Evolutionary conservation across 1,139 yeast species (phyloP), one percentile per base, ranked within the genome.

Genomic region (Suhomyces wounanorum): DNA sequence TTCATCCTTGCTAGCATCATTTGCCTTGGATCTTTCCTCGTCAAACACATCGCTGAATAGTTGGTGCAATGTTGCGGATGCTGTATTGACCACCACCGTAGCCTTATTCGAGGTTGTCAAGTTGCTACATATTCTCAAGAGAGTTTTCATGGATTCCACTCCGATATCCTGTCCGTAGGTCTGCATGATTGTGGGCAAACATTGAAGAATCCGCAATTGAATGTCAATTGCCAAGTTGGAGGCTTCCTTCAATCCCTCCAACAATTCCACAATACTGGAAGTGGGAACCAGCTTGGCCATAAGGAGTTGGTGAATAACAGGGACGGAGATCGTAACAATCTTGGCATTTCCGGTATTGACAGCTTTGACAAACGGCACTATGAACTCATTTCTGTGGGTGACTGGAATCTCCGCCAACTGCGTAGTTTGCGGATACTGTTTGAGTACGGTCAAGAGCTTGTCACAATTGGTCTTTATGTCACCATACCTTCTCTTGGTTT

Each of bases 1-100:
- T 9, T 40, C 17, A 1, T 62, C 52, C 2, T 47, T 50, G 8
- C 21, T 43, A 13, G 38, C 30, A 7, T 43, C 36, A n/a, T 16
- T 30, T 13, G 28, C 5, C 45, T 51, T n/a, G 42, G 55, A 8
- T 51, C 49, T 6, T 37, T 35, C 33, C n/a, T 36, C 47, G 52
- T 91, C 97, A 65, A 85, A 92, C 0, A 90, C 79, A 37, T 87
- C 82, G 39, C 87, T 82, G 47, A 91, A 80, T 43, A 94, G 70
- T 64, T 94, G 98, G 58, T 91, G 96, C 44, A 91, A 78, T 1
- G 98, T 90, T 1, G 98, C 99, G 44, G 90, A 84, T 0, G 97
- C 97, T 0, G 98, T 89, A 59, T 91, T 92, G n/a, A 83, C 78
- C 3, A 94, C 96, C 55, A 89, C 88, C 0, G 88, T 83, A 4